phyloP scores from a whole-genome alignment of 495 filamentous ascomycete species.

The Daldinia concentrica region DNA sequence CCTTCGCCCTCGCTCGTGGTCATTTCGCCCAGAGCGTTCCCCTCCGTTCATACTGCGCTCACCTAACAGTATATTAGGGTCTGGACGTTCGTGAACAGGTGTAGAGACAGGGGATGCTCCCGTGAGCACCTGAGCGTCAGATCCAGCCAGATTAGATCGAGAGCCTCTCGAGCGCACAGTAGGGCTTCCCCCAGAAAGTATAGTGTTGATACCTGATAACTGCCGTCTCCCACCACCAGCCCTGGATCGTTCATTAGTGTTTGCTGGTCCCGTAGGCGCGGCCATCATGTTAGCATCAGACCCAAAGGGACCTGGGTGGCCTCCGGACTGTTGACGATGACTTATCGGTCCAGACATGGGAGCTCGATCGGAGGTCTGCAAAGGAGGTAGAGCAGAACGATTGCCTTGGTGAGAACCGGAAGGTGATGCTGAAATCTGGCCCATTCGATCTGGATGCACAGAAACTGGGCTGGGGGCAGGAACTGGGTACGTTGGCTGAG shows the following conservation, averaged over 20 bases:
- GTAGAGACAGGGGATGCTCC: slow-evolving; percentile 58
- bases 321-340: slow-evolving; percentile 47
- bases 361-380: slow-evolving; percentile 45
- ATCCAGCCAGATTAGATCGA: slow-evolving; percentile 54
- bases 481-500: slow-evolving; percentile 39
- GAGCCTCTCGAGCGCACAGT: slow-evolving; percentile 52
- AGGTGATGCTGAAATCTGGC: slow-evolving; percentile 45
- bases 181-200: slow-evolving; percentile 52
- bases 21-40: slow-evolving; percentile 48
- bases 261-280: slow-evolving; percentile 59
- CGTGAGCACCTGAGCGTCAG: slow-evolving; percentile 58
- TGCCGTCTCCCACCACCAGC: slow-evolving; percentile 53
- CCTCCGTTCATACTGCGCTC: slow-evolving; percentile 48
- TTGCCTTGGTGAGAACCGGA: slow-evolving; percentile 38
- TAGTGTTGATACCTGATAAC: slow-evolving; percentile 62
- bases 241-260: slow-evolving; percentile 55
- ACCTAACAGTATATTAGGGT: slow-evolving; percentile 46
- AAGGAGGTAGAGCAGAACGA: slow-evolving; percentile 43
- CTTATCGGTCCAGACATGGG: slow-evolving; percentile 20
- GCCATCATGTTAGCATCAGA: slow-evolving; percentile 48
- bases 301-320: slow-evolving; percentile 34
- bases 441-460: slow-evolving; percentile 63
- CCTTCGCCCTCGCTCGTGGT: slow-evolving; percentile 57
- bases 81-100: slow-evolving; percentile 55
- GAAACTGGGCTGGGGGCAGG: slow-evolving; percentile 39